A percentile compares a stretch with the other conserved stretches of the same genome.
These are phyloP conservation scores for Leptodontidium sp. DNA, from an alignment of 2,329 filamentous ascomycete species.

Conservation along the genomic window DNA sequence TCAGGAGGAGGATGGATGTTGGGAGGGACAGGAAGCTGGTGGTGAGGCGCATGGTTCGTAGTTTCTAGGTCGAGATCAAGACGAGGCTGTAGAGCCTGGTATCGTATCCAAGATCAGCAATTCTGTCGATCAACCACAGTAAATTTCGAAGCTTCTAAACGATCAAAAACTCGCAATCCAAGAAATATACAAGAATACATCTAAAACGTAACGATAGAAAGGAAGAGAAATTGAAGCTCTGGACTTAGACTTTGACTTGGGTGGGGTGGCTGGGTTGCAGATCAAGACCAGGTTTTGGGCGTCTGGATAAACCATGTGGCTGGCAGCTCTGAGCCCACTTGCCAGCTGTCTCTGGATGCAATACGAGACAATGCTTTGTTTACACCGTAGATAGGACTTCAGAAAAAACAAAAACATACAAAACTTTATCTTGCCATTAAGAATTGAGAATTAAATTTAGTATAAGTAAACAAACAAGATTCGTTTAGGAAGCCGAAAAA, in stretches of 20 bases:
- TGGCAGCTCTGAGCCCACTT: constrained; percentile 21
- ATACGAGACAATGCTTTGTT: background rate
- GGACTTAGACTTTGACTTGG: background rate
- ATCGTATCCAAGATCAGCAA: constrained; percentile 3
- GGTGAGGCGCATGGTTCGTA: constrained; percentile 51
- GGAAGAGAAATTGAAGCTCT: background rate
- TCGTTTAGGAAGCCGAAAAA: background rate
- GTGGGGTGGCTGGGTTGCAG: constrained; percentile 25
- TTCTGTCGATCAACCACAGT: background rate
- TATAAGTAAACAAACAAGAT: background rate
- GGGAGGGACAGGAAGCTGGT: constrained; percentile 51
- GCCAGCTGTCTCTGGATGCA: constrained; percentile 18
- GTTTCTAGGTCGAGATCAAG: constrained; percentile 7
- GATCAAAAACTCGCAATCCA: background rate
- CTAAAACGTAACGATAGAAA: background rate
- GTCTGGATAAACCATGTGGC: constrained; percentile 21
- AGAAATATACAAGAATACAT: background rate
- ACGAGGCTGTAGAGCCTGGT: constrained; percentile 30
- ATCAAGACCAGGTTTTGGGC: constrained; percentile 9
- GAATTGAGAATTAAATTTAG: background rate
- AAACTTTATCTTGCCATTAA: no score
- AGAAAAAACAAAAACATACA: no score
- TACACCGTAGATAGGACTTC: background rate
- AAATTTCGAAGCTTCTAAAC: background rate
- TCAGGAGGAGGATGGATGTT: constrained; percentile 55